Conservation (phyloP, 805 yeast species). For the Candida coquimbonensis region DNA sequence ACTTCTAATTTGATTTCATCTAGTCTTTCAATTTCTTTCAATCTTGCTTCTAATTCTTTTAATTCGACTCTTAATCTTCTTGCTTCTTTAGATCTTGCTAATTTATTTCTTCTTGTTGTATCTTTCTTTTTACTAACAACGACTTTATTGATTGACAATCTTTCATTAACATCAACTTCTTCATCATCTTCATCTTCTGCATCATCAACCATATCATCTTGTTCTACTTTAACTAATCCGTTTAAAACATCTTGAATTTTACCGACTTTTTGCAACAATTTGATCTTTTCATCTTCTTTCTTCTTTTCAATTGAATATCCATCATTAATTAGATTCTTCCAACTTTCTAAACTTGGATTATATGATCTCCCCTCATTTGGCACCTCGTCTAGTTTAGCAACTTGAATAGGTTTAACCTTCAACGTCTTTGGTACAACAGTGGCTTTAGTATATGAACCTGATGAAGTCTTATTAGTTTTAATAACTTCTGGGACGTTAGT, state of each 20-base stretch:
- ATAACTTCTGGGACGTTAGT: conserved; percentile 33
- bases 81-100: conserved; percentile 38
- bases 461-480: conserved; percentile 27
- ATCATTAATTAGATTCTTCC: conserved; percentile 64
- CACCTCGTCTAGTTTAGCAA: conserved; percentile 41
- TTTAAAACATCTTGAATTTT: conserved; percentile 61
- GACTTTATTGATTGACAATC: conserved; percentile 67
- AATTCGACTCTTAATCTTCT: conserved; percentile 46
- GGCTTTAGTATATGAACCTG: conserved; percentile 43
- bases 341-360: conserved; percentile 78
- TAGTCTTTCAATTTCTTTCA: conserved; percentile 50
- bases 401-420: conserved; percentile 42
- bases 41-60: conserved; percentile 52
- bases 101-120: conserved; percentile 65
- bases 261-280: conserved; percentile 54
- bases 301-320: conserved; percentile 64
- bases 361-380: conserved; percentile 90
- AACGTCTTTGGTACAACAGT: conserved; percentile 50
- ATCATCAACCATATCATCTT: conserved; percentile 43
- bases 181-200: conserved; percentile 28
- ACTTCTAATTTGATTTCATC: conserved; percentile 22
- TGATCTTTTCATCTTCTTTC: conserved; percentile 56
- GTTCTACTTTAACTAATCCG: conserved; percentile 37
- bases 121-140: conserved; percentile 68
- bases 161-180: conserved; percentile 9